A percentile compares a stretch with the other conserved stretches of the same genome.
Conservation (phyloP, 176 grass and related monocot genomes). For the Eleusine coracana region DNA sequence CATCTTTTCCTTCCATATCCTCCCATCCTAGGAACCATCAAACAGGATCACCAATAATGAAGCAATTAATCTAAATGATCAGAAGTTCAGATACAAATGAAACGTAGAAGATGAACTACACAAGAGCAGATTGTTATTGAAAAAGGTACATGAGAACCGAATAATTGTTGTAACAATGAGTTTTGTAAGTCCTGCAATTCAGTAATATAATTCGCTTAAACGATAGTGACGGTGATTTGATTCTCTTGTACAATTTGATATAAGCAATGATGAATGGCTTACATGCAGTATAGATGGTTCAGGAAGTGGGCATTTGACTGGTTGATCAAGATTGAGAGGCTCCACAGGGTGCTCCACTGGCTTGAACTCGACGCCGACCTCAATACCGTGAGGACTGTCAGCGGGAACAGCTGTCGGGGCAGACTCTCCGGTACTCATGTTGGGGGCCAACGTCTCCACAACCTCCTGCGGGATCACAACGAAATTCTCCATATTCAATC, state of each 20-base stretch:
- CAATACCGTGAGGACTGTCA: slow-evolving; percentile 58
- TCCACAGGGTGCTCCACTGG: slow-evolving; percentile 88
- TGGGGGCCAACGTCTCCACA: slow-evolving; percentile 60
- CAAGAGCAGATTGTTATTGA: not conserved
- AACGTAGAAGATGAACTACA: not conserved
- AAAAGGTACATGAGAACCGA: not conserved
- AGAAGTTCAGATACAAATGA: not conserved
- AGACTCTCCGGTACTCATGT: slow-evolving; percentile 42
- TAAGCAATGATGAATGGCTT: slow-evolving; percentile 26
- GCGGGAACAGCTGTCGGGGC: slow-evolving; percentile 37
- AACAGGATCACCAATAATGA: not conserved
- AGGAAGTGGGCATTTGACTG: slow-evolving; percentile 85
- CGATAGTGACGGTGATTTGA: not conserved
- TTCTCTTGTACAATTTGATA: not conserved
- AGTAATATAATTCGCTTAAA: not conserved
- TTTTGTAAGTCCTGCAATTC: not conserved
- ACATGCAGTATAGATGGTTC: slow-evolving; percentile 96
- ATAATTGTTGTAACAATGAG: slow-evolving; percentile 6
- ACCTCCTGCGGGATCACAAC: slow-evolving; percentile 50
- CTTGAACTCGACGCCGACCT: slow-evolving; percentile 70
- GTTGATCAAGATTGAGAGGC: slow-evolving; percentile 81
- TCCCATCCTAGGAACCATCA: slow-evolving; percentile 75
- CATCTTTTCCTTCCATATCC: slow-evolving; percentile 87
- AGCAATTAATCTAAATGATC: slow-evolving; percentile 13
- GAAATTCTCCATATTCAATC: slow-evolving; percentile 23